These are phyloP conservation scores for Hericium erinaceus DNA, from an alignment of 768 basidiomycete species.

Conservation along the genomic window DNA sequence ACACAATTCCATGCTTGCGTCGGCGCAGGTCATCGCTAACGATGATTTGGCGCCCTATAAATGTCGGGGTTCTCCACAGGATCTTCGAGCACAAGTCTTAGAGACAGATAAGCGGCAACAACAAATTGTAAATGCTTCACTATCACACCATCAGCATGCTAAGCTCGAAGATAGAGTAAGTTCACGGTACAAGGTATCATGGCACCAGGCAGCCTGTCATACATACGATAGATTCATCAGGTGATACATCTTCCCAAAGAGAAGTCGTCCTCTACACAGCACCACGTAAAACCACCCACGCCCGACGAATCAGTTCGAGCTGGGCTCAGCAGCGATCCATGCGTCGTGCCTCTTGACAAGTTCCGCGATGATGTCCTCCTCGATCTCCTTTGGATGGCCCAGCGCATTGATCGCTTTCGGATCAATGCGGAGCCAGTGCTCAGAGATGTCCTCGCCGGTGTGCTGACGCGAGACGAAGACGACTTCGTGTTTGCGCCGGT, in stretches of 20 bases:
- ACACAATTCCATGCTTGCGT: conserved; percentile 87
- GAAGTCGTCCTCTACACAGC: too few species aligned
- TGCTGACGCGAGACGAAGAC: conserved; percentile 67
- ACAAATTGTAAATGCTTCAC: too few species aligned
- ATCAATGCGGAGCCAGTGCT: conserved; percentile 60
- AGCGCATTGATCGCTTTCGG: conserved; percentile 20
- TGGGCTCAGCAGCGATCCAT: conserved; percentile 42
- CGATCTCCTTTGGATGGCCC: conserved; percentile 63
- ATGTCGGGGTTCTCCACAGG: too few species aligned
- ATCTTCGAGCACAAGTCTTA: too few species aligned
- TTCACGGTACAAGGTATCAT: too few species aligned
- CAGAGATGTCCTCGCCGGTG: conserved; percentile 29
- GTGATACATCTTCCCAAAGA: too few species aligned
- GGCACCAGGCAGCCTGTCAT: too few species aligned
- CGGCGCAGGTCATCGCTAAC: conserved; percentile 92
- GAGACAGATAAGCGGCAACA: too few species aligned
- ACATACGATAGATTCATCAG: too few species aligned
- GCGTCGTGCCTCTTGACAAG: conserved; percentile 61
- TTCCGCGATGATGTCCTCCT: conserved; percentile 80
- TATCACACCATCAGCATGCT: too few species aligned
- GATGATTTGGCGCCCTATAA: conserved; percentile 92
- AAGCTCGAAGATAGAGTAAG: too few species aligned
- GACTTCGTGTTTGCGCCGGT: conserved; percentile 84
- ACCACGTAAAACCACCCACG: too few species aligned
- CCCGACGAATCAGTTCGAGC: neutral